Evolutionary conservation across 768 basidiomycete species (phyloP), one percentile per base, ranked within the genome.

Genomic region (Podaxis sp.): DNA sequence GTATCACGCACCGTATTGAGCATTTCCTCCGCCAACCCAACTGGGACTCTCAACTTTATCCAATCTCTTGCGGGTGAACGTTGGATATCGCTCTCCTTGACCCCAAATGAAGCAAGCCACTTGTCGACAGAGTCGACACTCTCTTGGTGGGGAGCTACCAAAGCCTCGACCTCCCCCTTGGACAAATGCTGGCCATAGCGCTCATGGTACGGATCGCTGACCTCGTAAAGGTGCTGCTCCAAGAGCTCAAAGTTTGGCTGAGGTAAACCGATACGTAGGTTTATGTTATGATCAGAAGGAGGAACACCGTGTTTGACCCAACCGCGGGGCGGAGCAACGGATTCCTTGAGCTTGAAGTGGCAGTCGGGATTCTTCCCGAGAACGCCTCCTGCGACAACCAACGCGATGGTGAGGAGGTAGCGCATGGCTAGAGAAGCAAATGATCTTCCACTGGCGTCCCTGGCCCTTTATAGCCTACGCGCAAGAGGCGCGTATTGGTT

Each of bases 21-120:
- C 86, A 91, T 88, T 63, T 82, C 72, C 69, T 91, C 89, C 0
- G 81, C 88, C 16, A 82, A 63, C 38, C 71, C 59, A 28, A 91
- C 77, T 0, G 88, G 81, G 14, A 90, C 73, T n/a, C 66, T 79
- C 56, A 89, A 66, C 1, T 79, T 83, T 9, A 90, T 72, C 90
- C 87, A 91, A 64, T 90, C 89, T 23, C 78, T 73, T 0, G 84
- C 86, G 7, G 85, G 74, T 13, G 89, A 88, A 9, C 81, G 81
- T 51, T 69, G 61, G 23, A 84, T 63, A 57, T 78, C 74, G 28
- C 74, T 71, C 28, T 81, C 77, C 18, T 71, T 64, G 53, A 91
- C 75, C 18, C 83, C 87, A 58, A 86, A 77, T 0, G 77, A 73
- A 0, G 72, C 71, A 3, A 91, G 74, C 89, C 90, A 91, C 54